Evolutionary conservation across 768 basidiomycete species (phyloP), one percentile per base, ranked within the genome.

Genomic region (Calocera viscosa): DNA sequence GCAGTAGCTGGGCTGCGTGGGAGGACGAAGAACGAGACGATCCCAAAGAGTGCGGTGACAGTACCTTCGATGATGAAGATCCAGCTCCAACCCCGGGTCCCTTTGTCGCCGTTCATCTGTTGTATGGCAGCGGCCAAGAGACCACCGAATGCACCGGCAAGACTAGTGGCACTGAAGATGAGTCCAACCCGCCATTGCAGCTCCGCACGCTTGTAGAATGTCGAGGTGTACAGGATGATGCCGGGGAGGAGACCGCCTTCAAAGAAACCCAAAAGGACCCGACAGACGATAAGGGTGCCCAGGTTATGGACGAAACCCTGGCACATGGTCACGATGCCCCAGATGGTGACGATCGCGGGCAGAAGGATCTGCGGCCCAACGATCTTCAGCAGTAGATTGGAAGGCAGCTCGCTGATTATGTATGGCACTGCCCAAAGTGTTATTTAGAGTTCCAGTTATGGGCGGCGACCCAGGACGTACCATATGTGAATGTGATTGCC

Each of bases 271-370:
- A 74, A 69, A 39, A 73, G 70, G 63, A 75, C 71, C 1, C 74
- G 69, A 1, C 69, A 68, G 0, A 70, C 72, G 5, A 74, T n/a
- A 17, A 75, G 70, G 1, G 73, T 74, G 2, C 60, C 40, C 47
- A 72, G 73, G 28, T 34, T 68, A 24, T 64, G 28, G 14, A 72
- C 82, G 67, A 24, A 64, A 81, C 85, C 86, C 80, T 89, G 86
- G 49, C 83, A 76, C 10, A 84, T 79, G 11, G 82, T 80, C 16
- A 85, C 80, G n/a, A 87, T 60, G n/a, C 88, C 88, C 87, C 88
- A 90, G 0, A 83, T 70, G 0, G 82, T 80, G 63, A 88, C 74
- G 81, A 88, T 83, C 0, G 82, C 74, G 0, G 88, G 87, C 72
- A 87, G 79, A 60, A 83, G 75, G 67, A 83, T 79, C n/a, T 85